Evolutionary conservation across 75 land plant species (phyloP), one percentile per base, ranked within the genome.

Genomic region (Cunninghamia lanceolata): DNA sequence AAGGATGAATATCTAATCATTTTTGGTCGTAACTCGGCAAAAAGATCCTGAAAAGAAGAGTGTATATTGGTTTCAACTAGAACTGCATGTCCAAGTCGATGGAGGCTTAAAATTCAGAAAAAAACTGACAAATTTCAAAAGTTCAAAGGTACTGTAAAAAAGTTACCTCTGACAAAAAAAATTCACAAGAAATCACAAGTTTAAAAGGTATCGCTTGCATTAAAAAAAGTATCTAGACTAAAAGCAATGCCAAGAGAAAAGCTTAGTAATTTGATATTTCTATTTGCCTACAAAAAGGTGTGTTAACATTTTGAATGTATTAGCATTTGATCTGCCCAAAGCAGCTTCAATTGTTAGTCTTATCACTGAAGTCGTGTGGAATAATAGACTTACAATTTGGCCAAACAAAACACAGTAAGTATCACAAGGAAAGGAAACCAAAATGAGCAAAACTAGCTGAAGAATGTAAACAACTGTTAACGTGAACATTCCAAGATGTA

Each of bases 11-110:
- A 98, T 8, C 99, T 89, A 13, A 88, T 91, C 99, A 98, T 96
- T 75, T 94, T 98, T n/a, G 99, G 99, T 34, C 99, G 97, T 71
- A 98, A 87, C 2, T 92, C 96, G 11, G 94, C 99, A 89, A 98
- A 96, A n/a, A 98, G 90, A 79, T 98, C 99, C 99, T 98, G 99
- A 21, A 66, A 84, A 56, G 52, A 85, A 43, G 30, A 82, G 32
- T 1, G 2, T n/a, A 79, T 28, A 80, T 45, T 45, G 82, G 13
- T 45, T 25, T 80, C 50, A 80, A 80, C 50, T 3, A 80, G 47
- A 80, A 80, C 13, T 45, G 34, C 15, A 76, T 15, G 39, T 77
- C 36, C 80, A 77, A 40, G 1, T 17, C 39, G 28, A n/a, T 19
- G n/a, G 10, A n/a, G 34, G 43, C 50, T 45, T 38, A 45, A 25